Evolutionary conservation across 805 yeast species (phyloP).

Genomic region (Hanseniaspora osmophila): DNA sequence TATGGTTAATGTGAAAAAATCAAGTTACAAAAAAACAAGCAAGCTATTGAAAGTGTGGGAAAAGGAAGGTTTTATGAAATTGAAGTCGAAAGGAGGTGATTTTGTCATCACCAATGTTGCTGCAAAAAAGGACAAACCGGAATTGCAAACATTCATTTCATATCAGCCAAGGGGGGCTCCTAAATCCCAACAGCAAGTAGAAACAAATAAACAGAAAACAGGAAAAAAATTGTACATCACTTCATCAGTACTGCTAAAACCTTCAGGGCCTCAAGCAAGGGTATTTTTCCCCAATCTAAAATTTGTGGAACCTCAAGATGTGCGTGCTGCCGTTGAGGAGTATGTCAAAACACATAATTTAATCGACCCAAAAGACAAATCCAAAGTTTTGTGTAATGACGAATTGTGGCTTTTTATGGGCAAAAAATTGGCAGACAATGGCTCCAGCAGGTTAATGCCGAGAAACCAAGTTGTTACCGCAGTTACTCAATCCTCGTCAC

Average conservation of each 20-base stretch:
- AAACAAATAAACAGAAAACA: background rate
- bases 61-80: slow-evolving; percentile 48
- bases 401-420: background rate
- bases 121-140: slow-evolving; percentile 33
- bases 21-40: slow-evolving; percentile 81
- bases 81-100: slow-evolving; percentile 81
- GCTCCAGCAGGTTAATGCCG: background rate
- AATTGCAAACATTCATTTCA: slow-evolving; percentile 42
- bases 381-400: background rate
- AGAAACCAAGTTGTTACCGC: background rate
- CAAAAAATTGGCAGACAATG: background rate
- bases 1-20: slow-evolving; percentile 57
- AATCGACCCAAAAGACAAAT: background rate
- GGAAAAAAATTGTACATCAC: background rate
- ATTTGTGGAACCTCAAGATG: background rate
- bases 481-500: background rate
- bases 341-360: background rate
- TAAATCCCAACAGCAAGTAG: slow-evolving; percentile 4
- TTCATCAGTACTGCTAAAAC: background rate
- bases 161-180: slow-evolving; percentile 35
- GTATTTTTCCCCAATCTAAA: background rate
- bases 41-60: slow-evolving; percentile 81
- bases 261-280: background rate
- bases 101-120: slow-evolving; percentile 34
- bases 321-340: background rate